Conservation (phyloP, 2,329 filamentous ascomycete species). For the Xylariaceae sp. region DNA sequence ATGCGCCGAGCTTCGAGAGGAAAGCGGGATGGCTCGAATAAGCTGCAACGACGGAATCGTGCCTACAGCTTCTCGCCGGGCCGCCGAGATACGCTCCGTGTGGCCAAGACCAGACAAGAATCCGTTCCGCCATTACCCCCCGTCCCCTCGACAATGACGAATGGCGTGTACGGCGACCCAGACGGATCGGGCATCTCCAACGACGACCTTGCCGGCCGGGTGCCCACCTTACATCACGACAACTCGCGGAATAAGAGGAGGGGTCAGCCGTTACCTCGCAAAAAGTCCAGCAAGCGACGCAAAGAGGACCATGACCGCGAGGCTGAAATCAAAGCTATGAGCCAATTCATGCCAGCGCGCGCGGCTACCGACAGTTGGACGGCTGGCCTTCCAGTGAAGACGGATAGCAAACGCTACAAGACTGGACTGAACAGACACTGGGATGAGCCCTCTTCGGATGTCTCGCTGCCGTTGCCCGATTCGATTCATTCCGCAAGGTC, state of each 20-base stretch:
- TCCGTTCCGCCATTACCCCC: constrained; percentile 18
- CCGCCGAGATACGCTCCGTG: constrained; percentile 45
- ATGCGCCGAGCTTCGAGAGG: constrained; percentile 22
- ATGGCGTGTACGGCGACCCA: constrained; percentile 5
- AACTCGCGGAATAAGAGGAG: constrained; percentile 49
- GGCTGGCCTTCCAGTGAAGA: constrained; percentile 51
- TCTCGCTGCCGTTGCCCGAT: constrained; percentile 65
- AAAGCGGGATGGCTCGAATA: constrained; percentile 36
- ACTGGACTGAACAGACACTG: constrained; percentile 45
- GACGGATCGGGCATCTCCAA: constrained; percentile 6
- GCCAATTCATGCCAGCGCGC: constrained; percentile 58
- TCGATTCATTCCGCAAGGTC: constrained; percentile 74
- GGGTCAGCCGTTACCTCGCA: constrained; percentile 52
- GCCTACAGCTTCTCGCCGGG: constrained; percentile 57
- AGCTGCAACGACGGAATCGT: constrained; percentile 40
- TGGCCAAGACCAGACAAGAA: constrained; percentile 25
- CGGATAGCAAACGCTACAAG: constrained; percentile 59
- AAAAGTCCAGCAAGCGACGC: constrained; percentile 70
- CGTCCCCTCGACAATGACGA: constrained; percentile 7
- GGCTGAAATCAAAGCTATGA: constrained; percentile 83
- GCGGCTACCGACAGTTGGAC: constrained; percentile 52
- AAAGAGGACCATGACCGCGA: constrained; percentile 71
- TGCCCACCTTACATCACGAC: constrained; percentile 48
- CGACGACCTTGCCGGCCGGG: constrained; percentile 23
- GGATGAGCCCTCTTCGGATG: constrained; percentile 55